Evolutionary conservation across 1,284 basidiomycete species (phyloP).

Genomic region (Rhodofomes roseus): DNA sequence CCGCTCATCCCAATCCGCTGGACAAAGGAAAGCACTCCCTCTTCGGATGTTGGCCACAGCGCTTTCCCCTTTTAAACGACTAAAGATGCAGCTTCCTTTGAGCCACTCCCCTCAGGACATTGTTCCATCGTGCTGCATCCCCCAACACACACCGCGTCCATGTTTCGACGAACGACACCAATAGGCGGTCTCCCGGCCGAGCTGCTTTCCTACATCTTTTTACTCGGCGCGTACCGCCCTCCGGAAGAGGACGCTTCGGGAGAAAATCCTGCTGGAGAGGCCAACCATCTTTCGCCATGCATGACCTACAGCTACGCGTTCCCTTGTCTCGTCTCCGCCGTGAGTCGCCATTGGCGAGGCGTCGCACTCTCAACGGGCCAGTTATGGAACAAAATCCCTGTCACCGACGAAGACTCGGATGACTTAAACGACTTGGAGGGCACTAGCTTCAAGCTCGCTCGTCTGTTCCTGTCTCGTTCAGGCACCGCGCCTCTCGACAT

Average conservation of each 20-base stretch:
- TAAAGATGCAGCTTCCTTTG: background rate
- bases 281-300: conserved; percentile 31
- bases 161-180: conserved; percentile 9
- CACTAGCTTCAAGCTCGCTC: conserved; percentile 27
- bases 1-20: background rate
- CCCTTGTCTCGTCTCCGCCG: conserved; percentile 41
- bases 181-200: conserved; percentile 41
- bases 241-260: conserved; percentile 9
- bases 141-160: background rate
- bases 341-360: conserved; percentile 47
- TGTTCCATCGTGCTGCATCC: background rate
- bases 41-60: background rate
- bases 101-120: conserved; percentile 2
- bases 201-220: conserved; percentile 48
- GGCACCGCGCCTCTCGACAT: conserved; percentile 46
- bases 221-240: conserved; percentile 32
- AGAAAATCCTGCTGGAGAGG: conserved; percentile 16
- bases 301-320: conserved; percentile 34
- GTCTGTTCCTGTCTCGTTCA: conserved; percentile 38
- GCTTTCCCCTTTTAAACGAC: background rate
- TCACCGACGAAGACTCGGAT: conserved; percentile 34
- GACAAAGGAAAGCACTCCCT: background rate
- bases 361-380: conserved; percentile 43
- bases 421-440: conserved; percentile 9
- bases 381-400: conserved; percentile 50